Evolutionary conservation across 2,329 filamentous ascomycete genomes (phyloP).

Genomic region (Myriosclerotinia duriaeana): DNA sequence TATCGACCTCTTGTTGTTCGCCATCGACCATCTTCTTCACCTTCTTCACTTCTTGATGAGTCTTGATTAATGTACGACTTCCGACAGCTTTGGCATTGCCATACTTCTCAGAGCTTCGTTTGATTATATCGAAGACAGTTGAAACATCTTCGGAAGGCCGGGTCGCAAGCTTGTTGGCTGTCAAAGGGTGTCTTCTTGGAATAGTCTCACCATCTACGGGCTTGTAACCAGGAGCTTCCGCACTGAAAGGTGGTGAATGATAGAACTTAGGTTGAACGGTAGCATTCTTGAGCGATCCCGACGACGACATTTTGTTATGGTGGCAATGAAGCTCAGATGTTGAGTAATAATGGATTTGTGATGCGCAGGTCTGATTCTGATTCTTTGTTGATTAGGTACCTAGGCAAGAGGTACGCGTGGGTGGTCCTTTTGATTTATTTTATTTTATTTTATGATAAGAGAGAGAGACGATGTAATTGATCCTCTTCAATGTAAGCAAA

Average conservation of each 20-base stretch:
- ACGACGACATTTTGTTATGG: not conserved
- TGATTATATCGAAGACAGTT: slow-evolving; percentile 59
- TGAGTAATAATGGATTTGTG: not conserved
- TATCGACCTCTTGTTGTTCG: slow-evolving; percentile 73
- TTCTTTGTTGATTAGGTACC: not conserved
- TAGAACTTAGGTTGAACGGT: slow-evolving; percentile 37
- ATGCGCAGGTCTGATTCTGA: not conserved
- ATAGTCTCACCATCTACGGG: slow-evolving; percentile 68
- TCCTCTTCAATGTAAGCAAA: not conserved
- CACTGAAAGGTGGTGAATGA: slow-evolving; percentile 57
- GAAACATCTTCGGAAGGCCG: slow-evolving; percentile 50
- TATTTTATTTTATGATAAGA: not conserved
- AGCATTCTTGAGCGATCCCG: slow-evolving; percentile 37
- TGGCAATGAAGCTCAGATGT: slow-evolving; percentile 5
- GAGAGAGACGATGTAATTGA: not conserved
- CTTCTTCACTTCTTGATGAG: slow-evolving; percentile 79
- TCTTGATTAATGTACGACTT: slow-evolving; percentile 68
- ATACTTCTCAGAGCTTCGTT: slow-evolving; percentile 61
- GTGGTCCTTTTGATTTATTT: not conserved
- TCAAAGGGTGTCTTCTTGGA: slow-evolving; percentile 58
- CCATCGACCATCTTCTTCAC: slow-evolving; percentile 83
- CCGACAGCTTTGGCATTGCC: slow-evolving; percentile 64
- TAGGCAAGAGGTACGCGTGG: not conserved
- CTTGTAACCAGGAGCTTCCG: slow-evolving; percentile 58
- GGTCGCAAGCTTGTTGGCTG: slow-evolving; percentile 57